Evolutionary conservation across 805 yeast genomes (phyloP), one percentile per base, ranked within the genome.

Genomic region (Yamadazyma endophytica): DNA sequence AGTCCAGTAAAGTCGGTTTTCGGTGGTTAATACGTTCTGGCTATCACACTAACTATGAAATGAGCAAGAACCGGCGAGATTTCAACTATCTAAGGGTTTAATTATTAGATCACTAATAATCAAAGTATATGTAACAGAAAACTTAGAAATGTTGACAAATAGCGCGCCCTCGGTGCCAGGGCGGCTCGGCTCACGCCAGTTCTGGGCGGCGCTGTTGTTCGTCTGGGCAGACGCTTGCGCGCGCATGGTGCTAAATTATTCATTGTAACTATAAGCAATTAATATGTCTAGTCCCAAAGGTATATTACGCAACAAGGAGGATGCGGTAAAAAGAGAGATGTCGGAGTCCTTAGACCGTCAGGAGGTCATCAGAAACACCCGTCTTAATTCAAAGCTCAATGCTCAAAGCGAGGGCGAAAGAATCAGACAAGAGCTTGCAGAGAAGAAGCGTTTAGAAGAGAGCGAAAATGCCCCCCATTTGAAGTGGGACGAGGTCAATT

Each of bases 401-500:
- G 41, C 56, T 33, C 59, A 62, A 38, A 21, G 26, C 42, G 23
- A 59, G 30, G 78, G 78, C 6, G 77, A 72, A 16, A 42, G 45
- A 35, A 66, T 75, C 15, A 56, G 79, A 37, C 64, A 66, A 24
- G 51, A 69, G 43, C 51, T 74, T 20, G 70, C 70, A 5, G 56
- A 59, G 34, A 49, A 54, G 20, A 65, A 64, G 47, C 29, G 29
- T 5, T 8, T 27, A 6, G 27, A 32, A 6, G 33, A 30, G 13
- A 7, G 28, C 12, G 24, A 28, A 9, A 23, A 33, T 13, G 40
- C 37, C 1, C 61, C 54, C 2, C 81, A 74, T 42, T 66, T 87
- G 44, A 72, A 79, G 50, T 89, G 96, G 96, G 94, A 89, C 52
- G 89, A 84, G 43, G 65, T 79, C 39, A 89, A 89, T 48, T 56